Evolutionary conservation across 129 eudicot genomes (phyloP).

Genomic region (Tagetes erecta): DNA sequence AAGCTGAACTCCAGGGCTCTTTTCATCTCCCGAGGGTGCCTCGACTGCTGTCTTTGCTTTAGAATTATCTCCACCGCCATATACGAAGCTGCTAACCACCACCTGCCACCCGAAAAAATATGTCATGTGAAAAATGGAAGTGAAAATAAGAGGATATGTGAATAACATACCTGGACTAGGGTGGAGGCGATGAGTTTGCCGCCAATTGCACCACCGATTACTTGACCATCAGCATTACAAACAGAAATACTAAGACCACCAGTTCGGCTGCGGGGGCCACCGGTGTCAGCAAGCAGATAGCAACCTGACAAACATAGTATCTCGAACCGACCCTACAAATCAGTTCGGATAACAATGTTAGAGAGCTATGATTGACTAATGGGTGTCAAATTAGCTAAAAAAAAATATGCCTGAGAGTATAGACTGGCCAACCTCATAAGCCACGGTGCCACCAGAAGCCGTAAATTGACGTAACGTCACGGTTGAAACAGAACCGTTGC

Average conservation of each 20-base stretch:
- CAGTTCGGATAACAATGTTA: neutral
- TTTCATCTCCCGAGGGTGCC: slow-evolving; percentile 44
- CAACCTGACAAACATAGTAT: slow-evolving; percentile 89
- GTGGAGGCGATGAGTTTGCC: slow-evolving; percentile 81
- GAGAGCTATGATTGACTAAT: slow-evolving; percentile 13
- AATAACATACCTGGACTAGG: slow-evolving; percentile 68
- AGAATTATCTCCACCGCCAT: slow-evolving; percentile 52
- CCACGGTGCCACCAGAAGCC: slow-evolving; percentile 55
- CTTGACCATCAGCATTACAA: slow-evolving; percentile 81
- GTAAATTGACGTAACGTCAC: slow-evolving; percentile 77
- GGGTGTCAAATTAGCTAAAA: neutral
- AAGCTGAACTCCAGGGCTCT: slow-evolving; percentile 39
- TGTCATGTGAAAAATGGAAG: neutral
- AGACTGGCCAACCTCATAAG: slow-evolving; percentile 68
- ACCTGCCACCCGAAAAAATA: slow-evolving; percentile 47
- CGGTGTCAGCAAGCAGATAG: slow-evolving; percentile 74
- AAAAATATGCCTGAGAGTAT: neutral
- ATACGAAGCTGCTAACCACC: slow-evolving; percentile 79
- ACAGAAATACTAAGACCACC: slow-evolving; percentile 91
- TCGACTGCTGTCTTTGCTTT: slow-evolving; percentile 50
- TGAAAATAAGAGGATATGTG: neutral
- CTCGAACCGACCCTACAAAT: slow-evolving; percentile 83
- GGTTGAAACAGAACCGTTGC: slow-evolving; percentile 69
- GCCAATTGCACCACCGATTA: slow-evolving; percentile 86
- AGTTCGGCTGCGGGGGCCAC: slow-evolving; percentile 70